These are phyloP conservation scores for Olyra latifolia DNA, from an alignment of 176 grass and related monocot species.

Conservation along the genomic window DNA sequence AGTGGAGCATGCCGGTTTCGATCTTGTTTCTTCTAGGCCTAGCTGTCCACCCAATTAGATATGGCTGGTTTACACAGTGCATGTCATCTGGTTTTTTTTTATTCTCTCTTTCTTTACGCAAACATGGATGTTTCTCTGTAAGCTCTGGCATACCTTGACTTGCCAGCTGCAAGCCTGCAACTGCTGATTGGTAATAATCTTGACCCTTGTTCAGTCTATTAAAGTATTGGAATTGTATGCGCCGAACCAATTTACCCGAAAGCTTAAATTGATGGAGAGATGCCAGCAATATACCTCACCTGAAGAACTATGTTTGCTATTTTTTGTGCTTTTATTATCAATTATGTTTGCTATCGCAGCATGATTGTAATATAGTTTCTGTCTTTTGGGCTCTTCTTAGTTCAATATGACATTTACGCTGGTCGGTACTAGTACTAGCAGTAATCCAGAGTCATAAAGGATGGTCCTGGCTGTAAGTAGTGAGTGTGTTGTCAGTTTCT, in stretches of 20 bases:
- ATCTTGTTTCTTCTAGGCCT: constrained; percentile 34
- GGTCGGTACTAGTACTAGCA: neutral
- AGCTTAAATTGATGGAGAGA: no score
- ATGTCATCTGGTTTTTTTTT: constrained; percentile 20
- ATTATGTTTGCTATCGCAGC: neutral
- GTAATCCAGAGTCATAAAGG: neutral
- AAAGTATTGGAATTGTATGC: neutral
- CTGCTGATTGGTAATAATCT: constrained; percentile 14
- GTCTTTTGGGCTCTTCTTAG: neutral
- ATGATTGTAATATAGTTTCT: neutral
- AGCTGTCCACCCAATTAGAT: constrained; percentile 23
- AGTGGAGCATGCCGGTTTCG: constrained; percentile 7
- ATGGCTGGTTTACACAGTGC: neutral
- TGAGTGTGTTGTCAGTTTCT: neutral
- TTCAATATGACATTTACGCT: neutral
- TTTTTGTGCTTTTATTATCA: neutral
- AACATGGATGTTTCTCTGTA: constrained; percentile 6
- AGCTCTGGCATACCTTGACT: neutral
- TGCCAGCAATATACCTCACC: no score
- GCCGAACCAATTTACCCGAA: no score
- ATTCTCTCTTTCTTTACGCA: neutral
- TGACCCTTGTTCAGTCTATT: constrained; percentile 13
- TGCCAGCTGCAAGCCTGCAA: neutral
- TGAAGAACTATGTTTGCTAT: no score
- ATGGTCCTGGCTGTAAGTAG: neutral